Evolutionary conservation across 805 yeast genomes (phyloP).

Genomic region (Pichia deserticola): DNA sequence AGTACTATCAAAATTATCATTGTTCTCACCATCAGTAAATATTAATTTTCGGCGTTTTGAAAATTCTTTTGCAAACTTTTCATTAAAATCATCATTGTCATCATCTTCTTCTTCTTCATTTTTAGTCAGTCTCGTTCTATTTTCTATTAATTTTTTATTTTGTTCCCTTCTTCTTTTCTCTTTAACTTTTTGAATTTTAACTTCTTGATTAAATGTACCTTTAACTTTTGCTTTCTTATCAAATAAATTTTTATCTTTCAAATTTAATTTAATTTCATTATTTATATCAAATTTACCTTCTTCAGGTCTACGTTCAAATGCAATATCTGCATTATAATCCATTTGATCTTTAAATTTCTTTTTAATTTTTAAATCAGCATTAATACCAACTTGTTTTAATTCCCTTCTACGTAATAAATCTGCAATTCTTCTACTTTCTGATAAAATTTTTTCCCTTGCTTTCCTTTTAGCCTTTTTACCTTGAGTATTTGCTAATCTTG

Average conservation of each 20-base stretch:
- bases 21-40: not conserved
- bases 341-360: conserved; percentile 52
- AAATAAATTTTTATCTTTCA: conserved; percentile 32
- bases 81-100: no score
- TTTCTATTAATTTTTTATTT: conserved; percentile 3
- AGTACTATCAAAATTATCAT: conserved; percentile 3
- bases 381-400: conserved; percentile 71
- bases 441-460: conserved; percentile 74
- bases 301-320: conserved; percentile 64
- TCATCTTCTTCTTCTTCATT: not conserved
- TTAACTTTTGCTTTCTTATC: conserved; percentile 34
- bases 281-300: conserved; percentile 61
- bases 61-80: conserved; percentile 3
- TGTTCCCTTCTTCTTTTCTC: conserved; percentile 11
- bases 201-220: conserved; percentile 39
- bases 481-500: conserved; percentile 83
- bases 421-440: conserved; percentile 71
- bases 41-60: conserved; percentile 9
- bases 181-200: conserved; percentile 22
- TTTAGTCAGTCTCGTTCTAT: not conserved
- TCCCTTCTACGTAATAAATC: conserved; percentile 74
- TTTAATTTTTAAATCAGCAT: conserved; percentile 40
- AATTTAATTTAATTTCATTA: conserved; percentile 38
- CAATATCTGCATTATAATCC: conserved; percentile 79
- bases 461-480: conserved; percentile 93